These are phyloP conservation scores for Agaricus subrufescens DNA, from an alignment of 768 basidiomycete genomes.

Conservation along the genomic window DNA sequence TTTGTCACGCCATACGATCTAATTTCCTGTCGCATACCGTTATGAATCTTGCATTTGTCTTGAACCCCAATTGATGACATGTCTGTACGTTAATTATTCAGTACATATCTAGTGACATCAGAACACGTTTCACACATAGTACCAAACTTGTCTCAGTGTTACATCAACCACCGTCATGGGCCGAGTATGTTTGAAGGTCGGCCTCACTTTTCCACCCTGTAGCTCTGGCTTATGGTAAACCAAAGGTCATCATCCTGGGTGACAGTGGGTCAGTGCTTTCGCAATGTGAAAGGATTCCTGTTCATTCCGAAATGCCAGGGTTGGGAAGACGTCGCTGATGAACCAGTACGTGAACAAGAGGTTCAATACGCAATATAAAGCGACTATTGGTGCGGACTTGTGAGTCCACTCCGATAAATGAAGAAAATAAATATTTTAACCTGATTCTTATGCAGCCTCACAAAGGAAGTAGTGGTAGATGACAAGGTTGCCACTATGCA, in stretches of 20 bases:
- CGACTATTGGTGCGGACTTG: constrained; percentile 99
- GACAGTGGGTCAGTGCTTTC: constrained; percentile 76
- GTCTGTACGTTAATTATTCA: constrained; percentile 10
- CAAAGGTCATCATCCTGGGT: constrained; percentile 95
- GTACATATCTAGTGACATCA: constrained; percentile 9
- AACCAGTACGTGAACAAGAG: constrained; percentile 99
- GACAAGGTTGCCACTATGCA: constrained; percentile 99
- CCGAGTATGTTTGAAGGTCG: constrained; percentile 80
- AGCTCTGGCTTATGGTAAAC: not conserved
- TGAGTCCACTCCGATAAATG: constrained; percentile 35
- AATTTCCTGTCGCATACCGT: constrained; percentile 7
- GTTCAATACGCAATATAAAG: constrained; percentile 99
- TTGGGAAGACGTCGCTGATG: constrained; percentile 99
- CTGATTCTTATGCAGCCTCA: constrained; percentile 52
- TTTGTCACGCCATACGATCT: constrained; percentile 8
- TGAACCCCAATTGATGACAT: constrained; percentile 6
- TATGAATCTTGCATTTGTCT: constrained; percentile 8
- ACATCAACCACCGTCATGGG: constrained; percentile 45
- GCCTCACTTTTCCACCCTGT: constrained; percentile 6
- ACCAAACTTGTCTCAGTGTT: not conserved
- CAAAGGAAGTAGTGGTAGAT: constrained; percentile 98
- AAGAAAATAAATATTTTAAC: constrained; percentile 16
- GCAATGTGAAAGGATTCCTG: constrained; percentile 12
- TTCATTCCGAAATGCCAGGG: constrained; percentile 41
- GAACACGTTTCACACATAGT: constrained; percentile 1